A percentile compares a stretch with the other conserved stretches of the same genome.
These are phyloP conservation scores for Exophiala sideris DNA, from an alignment of 2,329 filamentous ascomycete species.

Conservation along the genomic window DNA sequence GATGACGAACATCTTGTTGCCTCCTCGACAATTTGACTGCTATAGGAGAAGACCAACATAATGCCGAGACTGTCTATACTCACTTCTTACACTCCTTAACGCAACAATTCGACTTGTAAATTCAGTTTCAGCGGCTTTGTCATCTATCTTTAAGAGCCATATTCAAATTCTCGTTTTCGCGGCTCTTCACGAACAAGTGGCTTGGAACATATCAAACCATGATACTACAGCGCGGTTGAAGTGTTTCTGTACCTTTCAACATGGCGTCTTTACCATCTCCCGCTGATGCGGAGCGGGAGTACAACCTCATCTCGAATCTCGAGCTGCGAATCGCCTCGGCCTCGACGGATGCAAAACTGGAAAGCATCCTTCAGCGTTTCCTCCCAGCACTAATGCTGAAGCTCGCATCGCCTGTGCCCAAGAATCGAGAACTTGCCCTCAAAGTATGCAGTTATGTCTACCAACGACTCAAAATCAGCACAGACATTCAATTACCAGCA, in stretches of 20 bases:
- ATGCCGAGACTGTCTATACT: neutral
- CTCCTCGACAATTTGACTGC: neutral
- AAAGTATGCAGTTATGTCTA: slow-evolving; percentile 70
- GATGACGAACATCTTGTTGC: slow-evolving; percentile 17
- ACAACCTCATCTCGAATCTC: slow-evolving; percentile 78
- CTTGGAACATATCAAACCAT: neutral
- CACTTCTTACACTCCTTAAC: too few species aligned
- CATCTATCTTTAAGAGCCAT: too few species aligned
- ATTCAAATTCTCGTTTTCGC: too few species aligned
- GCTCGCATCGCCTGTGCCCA: slow-evolving; percentile 72
- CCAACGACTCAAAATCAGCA: slow-evolving; percentile 57
- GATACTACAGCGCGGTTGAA: neutral
- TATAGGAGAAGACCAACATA: neutral
- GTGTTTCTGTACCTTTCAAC: neutral
- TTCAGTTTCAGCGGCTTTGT: too few species aligned
- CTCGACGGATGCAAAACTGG: slow-evolving; percentile 78
- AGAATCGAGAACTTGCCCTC: slow-evolving; percentile 77
- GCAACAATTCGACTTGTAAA: too few species aligned
- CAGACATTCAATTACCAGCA: slow-evolving; percentile 74
- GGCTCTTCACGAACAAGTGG: too few species aligned
- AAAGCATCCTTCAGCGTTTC: slow-evolving; percentile 72
- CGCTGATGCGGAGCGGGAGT: slow-evolving; percentile 63
- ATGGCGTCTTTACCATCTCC: slow-evolving; percentile 1
- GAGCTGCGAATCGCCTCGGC: slow-evolving; percentile 80
- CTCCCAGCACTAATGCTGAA: slow-evolving; percentile 81